A percentile compares a stretch with the other conserved stretches of the same genome.
phyloP scores from a whole-genome alignment of 148 eudicot species.

The Mesembryanthemum crystallinum region DNA sequence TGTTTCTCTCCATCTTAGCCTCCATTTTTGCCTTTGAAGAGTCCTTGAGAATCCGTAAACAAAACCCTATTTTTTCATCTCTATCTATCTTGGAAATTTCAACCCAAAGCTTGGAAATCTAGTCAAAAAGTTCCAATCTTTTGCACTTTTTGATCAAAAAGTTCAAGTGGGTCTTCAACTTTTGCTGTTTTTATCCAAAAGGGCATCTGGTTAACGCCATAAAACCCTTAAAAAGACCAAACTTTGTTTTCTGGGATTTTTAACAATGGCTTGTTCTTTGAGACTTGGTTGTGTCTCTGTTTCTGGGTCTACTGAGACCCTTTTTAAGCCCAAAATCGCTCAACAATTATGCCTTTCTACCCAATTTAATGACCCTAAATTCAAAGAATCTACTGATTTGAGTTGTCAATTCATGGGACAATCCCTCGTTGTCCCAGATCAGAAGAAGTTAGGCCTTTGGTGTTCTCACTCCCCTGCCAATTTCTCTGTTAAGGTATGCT shows the following conservation, averaged over 20 bases:
- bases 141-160: conserved; percentile 30
- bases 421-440: conserved; percentile 26
- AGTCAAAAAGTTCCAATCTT: not conserved
- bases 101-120: not conserved
- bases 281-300: conserved; percentile 19
- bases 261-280: conserved; percentile 37
- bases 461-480: conserved; percentile 15
- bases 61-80: not conserved
- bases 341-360: not conserved
- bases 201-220: conserved; percentile 22
- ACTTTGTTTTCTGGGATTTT: not conserved
- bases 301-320: conserved; percentile 19
- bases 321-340: conserved; percentile 8
- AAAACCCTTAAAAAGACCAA: conserved; percentile 9
- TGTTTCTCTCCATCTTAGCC: not conserved
- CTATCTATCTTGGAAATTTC: not conserved
- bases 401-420: conserved; percentile 28
- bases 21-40: not conserved
- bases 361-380: conserved; percentile 17
- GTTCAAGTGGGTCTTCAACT: conserved; percentile 13
- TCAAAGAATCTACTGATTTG: conserved; percentile 10
- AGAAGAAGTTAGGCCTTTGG: not conserved
- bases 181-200: conserved; percentile 19
- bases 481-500: conserved; percentile 29
- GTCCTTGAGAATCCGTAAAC: not conserved